These are phyloP conservation scores for Chaetomidium leptoderma DNA, from an alignment of 495 filamentous ascomycete genomes.

Conservation along the genomic window DNA sequence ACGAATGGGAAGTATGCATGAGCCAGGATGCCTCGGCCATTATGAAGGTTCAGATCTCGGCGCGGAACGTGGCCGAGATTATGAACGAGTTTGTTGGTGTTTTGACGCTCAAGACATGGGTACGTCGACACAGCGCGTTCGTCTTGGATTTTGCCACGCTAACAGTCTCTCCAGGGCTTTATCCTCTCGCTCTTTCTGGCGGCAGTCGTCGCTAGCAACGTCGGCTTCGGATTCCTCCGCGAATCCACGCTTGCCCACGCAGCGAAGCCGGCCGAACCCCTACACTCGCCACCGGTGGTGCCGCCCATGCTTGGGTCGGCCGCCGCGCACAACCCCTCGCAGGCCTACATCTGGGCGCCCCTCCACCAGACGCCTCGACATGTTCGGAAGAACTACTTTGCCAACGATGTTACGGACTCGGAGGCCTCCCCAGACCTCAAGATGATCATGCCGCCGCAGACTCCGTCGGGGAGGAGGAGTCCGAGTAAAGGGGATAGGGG, in stretches of 20 bases:
- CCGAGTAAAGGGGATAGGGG: slow-evolving; percentile 44
- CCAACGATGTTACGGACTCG: slow-evolving; percentile 41
- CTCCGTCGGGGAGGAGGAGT: slow-evolving; percentile 38
- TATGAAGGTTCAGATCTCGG: slow-evolving; percentile 40
- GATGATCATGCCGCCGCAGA: slow-evolving; percentile 38
- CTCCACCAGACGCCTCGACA: slow-evolving; percentile 42
- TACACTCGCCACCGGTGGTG: slow-evolving; percentile 34
- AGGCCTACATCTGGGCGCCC: slow-evolving; percentile 43
- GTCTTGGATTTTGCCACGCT: slow-evolving; percentile 9
- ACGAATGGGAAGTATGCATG: slow-evolving; percentile 84
- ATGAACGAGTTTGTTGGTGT: slow-evolving; percentile 46
- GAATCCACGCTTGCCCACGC: slow-evolving; percentile 24
- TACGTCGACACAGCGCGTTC: slow-evolving; percentile 49
- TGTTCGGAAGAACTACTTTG: slow-evolving; percentile 30
- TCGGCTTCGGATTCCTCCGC: slow-evolving; percentile 46
- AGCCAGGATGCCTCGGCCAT: slow-evolving; percentile 47
- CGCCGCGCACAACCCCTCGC: slow-evolving; percentile 31
- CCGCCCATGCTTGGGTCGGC: slow-evolving; percentile 28
- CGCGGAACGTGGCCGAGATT: slow-evolving; percentile 43
- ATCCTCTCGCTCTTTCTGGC: slow-evolving; percentile 53
- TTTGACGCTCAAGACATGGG: slow-evolving; percentile 51
- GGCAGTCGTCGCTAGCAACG: slow-evolving; percentile 52
- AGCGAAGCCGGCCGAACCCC: slow-evolving; percentile 19
- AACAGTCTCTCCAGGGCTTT: slow-evolving; percentile 42
- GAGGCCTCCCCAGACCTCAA: slow-evolving; percentile 38